A percentile compares a stretch with the other conserved stretches of the same genome.
Conservation (phyloP, 2,329 filamentous ascomycete species). For the Fusarium napiforme region DNA sequence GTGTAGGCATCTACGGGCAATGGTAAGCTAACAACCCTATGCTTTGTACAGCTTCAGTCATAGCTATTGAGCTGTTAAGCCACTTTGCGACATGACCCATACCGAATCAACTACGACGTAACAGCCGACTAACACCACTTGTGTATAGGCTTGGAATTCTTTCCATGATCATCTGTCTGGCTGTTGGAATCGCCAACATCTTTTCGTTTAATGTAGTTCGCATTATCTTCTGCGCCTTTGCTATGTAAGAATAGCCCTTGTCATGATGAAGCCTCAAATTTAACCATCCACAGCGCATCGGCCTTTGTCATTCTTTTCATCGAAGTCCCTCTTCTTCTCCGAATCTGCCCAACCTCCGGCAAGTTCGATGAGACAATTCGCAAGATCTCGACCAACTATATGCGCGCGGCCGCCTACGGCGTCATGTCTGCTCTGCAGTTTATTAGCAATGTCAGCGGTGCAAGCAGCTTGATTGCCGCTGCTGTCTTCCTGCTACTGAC, state of each 20-base stretch:
- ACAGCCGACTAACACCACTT: constrained; percentile 19
- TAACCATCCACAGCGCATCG: constrained; percentile 64
- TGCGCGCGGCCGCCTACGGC: constrained; percentile 88
- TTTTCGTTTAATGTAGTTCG: constrained; percentile 63
- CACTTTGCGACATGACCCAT: constrained; percentile 7
- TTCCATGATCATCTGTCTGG: constrained; percentile 77
- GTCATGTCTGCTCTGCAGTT: constrained; percentile 87
- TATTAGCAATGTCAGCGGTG: constrained; percentile 74
- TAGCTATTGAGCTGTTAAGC: constrained; percentile 20
- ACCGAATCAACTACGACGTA: constrained; percentile 10
- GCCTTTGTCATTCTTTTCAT: constrained; percentile 83
- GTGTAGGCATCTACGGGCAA: constrained; percentile 77
- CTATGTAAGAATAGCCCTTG: constrained; percentile 58
- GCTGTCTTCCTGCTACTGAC: constrained; percentile 84
- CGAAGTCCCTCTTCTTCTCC: constrained; percentile 92
- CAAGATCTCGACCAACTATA: constrained; percentile 94
- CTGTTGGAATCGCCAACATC: constrained; percentile 74
- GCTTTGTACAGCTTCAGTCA: constrained; percentile 7
- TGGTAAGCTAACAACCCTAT: constrained; percentile 64
- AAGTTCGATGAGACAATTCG: constrained; percentile 91
- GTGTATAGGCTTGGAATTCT: constrained; percentile 71
- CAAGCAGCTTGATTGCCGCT: constrained; percentile 84
- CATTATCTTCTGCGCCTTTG: constrained; percentile 64
- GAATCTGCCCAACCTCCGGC: constrained; percentile 95
- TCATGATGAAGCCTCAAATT: background rate